These are phyloP conservation scores for Candida xiaguanensis DNA, from an alignment of 805 yeast species.

Conservation along the genomic window DNA sequence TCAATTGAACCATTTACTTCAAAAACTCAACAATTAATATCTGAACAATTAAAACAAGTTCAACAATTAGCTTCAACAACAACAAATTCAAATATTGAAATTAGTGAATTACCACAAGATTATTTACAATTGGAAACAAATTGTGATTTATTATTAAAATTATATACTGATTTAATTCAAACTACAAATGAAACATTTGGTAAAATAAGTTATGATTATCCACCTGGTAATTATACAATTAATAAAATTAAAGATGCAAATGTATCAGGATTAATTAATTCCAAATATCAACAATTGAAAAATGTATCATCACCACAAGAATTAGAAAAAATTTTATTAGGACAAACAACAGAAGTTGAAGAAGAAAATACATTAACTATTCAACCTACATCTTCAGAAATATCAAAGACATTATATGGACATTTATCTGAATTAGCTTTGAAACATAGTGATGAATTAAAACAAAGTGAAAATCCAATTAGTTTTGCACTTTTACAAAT, in stretches of 20 bases:
- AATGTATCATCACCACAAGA: constrained; percentile 66
- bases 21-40: constrained; percentile 56
- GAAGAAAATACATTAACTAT: constrained; percentile 18
- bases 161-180: constrained; percentile 49
- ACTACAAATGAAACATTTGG: constrained; percentile 55
- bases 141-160: constrained; percentile 60
- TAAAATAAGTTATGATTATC: constrained; percentile 76
- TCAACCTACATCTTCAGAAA: constrained; percentile 30
- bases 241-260: constrained; percentile 62
- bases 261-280: constrained; percentile 54
- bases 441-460: constrained; percentile 46
- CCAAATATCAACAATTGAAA: constrained; percentile 56
- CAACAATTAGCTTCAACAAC: constrained; percentile 33
- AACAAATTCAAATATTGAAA: constrained; percentile 46
- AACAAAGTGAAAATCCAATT: constrained; percentile 46
- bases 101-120: constrained; percentile 71
- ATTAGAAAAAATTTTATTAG: constrained; percentile 54
- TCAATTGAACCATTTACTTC: constrained; percentile 52
- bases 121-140: constrained; percentile 64
- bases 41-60: constrained; percentile 57
- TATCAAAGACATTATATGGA: constrained; percentile 73
- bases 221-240: constrained; percentile 53
- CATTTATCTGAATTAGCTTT: constrained; percentile 59
- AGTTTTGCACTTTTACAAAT: constrained; percentile 51
- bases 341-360: constrained; percentile 18